These are phyloP conservation scores for Haplosporangium sp. DNA, from an alignment of 371 early-diverging fungal genomes.

Conservation along the genomic window DNA sequence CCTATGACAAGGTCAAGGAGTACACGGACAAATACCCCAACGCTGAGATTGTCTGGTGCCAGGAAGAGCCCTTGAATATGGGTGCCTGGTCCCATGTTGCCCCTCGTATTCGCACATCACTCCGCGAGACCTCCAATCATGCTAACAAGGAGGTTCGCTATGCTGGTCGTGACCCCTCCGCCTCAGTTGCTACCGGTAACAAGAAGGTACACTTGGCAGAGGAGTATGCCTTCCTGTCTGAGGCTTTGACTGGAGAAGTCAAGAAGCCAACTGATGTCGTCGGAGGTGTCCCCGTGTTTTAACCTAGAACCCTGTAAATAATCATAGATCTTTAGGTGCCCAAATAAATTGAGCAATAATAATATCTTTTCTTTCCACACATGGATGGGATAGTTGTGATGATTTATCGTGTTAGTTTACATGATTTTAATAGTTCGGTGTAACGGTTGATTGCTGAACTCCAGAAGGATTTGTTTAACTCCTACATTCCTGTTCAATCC, in stretches of 20 bases:
- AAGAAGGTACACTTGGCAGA: conserved; percentile 96
- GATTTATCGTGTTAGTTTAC: too few relatives aligned
- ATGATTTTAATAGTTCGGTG: too few relatives aligned
- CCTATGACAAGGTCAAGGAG: conserved; percentile 89
- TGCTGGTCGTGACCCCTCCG: conserved; percentile 93
- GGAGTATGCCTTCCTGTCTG: conserved; percentile 85
- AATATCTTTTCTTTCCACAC: too few relatives aligned
- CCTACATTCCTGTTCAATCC: too few relatives aligned
- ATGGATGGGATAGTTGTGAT: too few relatives aligned
- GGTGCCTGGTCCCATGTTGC: conserved; percentile 92
- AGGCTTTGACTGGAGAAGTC: conserved; percentile 86
- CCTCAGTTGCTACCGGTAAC: conserved; percentile 96
- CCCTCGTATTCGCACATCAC: conserved; percentile 86
- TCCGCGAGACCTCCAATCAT: conserved; percentile 79
- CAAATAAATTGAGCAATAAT: too few relatives aligned
- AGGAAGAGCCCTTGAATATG: conserved; percentile 96
- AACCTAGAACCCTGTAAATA: conserved; percentile 7
- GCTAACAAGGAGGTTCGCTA: conserved; percentile 79
- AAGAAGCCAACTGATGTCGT: conserved; percentile 74
- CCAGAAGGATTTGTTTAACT: too few relatives aligned
- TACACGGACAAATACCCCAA: conserved; percentile 92
- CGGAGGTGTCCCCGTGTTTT: conserved; percentile 76
- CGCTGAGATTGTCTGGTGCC: conserved; percentile 91
- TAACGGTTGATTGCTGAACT: too few relatives aligned
- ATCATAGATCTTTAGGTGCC: not conserved